Evolutionary conservation across 257 asterid genomes (phyloP).

Genomic region (Coffea canephora): DNA sequence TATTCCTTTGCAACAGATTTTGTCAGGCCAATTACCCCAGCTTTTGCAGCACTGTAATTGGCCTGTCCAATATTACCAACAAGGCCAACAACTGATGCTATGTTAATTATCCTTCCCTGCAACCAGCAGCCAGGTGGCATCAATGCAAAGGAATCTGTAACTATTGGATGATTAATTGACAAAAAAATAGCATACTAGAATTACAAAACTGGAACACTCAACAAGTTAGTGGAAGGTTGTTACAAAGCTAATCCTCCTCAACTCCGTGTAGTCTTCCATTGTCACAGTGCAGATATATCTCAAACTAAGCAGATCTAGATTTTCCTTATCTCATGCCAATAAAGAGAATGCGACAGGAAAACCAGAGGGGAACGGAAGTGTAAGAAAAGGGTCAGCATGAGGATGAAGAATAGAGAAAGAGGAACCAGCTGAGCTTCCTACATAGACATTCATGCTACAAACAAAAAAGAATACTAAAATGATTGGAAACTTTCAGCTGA

Average conservation of each 20-base stretch:
- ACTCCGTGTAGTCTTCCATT: not conserved
- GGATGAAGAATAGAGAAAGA: not conserved
- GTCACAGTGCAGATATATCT: not conserved
- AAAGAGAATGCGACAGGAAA: not conserved
- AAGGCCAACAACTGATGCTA: slow-evolving; percentile 93
- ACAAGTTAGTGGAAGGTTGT: not conserved
- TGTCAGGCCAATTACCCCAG: slow-evolving; percentile 93
- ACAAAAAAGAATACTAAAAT: not conserved
- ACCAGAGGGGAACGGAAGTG: not conserved
- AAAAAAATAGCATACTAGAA: not conserved
- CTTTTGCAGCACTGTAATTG: slow-evolving; percentile 97
- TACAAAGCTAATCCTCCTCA: not conserved
- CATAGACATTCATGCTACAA: not conserved
- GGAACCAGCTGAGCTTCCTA: not conserved
- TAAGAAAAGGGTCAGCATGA: not conserved
- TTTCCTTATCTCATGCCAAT: not conserved
- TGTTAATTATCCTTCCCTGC: slow-evolving; percentile 93
- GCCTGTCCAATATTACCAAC: slow-evolving; percentile 96
- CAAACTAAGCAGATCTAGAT: not conserved
- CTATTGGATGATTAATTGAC: not conserved
- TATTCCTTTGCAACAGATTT: slow-evolving; percentile 95
- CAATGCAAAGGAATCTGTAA: not conserved
- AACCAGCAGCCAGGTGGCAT: slow-evolving; percentile 14
- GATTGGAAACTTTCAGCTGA: not conserved
- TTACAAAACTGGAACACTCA: not conserved